These are phyloP conservation scores for Lotus japonicus DNA, from an alignment of 306 rosid genomes.

Conservation along the genomic window DNA sequence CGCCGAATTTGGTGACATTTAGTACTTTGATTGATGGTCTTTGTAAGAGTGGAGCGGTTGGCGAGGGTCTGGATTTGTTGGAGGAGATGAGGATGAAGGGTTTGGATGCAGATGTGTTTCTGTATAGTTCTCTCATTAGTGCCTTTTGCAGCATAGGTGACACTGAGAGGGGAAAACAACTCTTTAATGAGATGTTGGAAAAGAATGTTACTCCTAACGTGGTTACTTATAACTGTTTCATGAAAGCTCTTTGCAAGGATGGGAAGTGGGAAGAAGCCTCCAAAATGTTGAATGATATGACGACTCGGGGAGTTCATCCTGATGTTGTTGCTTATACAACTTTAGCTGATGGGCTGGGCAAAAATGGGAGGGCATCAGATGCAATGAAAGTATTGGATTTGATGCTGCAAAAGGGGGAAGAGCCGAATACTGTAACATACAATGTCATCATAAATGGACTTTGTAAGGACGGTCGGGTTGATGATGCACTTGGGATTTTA, in stretches of 20 bases:
- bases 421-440: slow-evolving; percentile 54
- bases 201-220: slow-evolving; percentile 60
- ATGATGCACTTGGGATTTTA: slow-evolving; percentile 44
- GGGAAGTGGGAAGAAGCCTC: slow-evolving; percentile 65
- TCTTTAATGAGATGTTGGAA: slow-evolving; percentile 58
- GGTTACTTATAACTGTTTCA: slow-evolving; percentile 56
- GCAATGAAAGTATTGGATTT: slow-evolving; percentile 48
- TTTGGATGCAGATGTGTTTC: slow-evolving; percentile 46
- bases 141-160: slow-evolving; percentile 52
- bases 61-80: slow-evolving; percentile 46
- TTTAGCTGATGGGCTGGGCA: slow-evolving; percentile 72
- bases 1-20: slow-evolving; percentile 49
- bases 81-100: slow-evolving; percentile 64
- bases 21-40: slow-evolving; percentile 49
- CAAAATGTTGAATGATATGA: slow-evolving; percentile 54
- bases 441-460: slow-evolving; percentile 71
- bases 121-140: slow-evolving; percentile 43
- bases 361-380: slow-evolving; percentile 43
- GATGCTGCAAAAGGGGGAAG: slow-evolving; percentile 57
- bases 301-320: slow-evolving; percentile 29
- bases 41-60: slow-evolving; percentile 51
- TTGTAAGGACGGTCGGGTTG: slow-evolving; percentile 59
- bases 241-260: slow-evolving; percentile 48
- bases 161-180: slow-evolving; percentile 38
- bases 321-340: no score